A percentile compares a stretch with the other conserved stretches of the same genome.
Conservation (phyloP, 345 rosid genomes). For the Limnanthes douglasii region DNA sequence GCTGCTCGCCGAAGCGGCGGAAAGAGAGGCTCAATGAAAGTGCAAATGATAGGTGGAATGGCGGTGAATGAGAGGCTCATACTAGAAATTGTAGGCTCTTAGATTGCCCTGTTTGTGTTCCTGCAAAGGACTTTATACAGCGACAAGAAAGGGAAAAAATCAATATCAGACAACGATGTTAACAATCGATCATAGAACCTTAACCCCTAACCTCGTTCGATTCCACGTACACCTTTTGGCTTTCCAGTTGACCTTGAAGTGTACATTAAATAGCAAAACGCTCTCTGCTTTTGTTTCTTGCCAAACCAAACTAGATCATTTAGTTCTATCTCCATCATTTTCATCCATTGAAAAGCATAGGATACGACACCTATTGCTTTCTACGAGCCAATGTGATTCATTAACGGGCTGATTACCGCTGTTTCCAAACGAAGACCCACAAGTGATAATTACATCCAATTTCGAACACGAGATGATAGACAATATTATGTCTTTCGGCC, state of each 20-base stretch:
- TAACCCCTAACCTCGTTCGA: constrained; percentile 58
- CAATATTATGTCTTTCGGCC: constrained; percentile 70
- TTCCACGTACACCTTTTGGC: constrained; percentile 91
- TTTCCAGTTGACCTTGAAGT: constrained; percentile 90
- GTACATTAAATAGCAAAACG: constrained; percentile 72
- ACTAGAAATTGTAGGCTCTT: too few species aligned
- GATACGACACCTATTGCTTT: constrained; percentile 22
- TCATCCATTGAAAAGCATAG: constrained; percentile 38
- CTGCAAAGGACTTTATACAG: too few species aligned
- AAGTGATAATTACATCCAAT: constrained; percentile 37
- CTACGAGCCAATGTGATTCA: constrained; percentile 33
- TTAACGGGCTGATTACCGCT: constrained; percentile 17
- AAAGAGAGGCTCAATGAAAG: too few species aligned
- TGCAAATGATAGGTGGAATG: too few species aligned
- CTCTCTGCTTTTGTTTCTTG: constrained; percentile 22
- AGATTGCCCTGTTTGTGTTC: too few species aligned
- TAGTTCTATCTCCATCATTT: constrained; percentile 6
- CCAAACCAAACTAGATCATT: constrained; percentile 34
- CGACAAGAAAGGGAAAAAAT: too few species aligned
- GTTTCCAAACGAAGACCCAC: constrained; percentile 24
- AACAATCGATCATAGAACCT: too few species aligned
- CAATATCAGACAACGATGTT: too few species aligned
- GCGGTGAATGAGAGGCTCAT: too few species aligned
- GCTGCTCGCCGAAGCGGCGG: too few species aligned
- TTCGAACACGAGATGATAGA: constrained; percentile 34